Base-by-base conservation (phyloP, 1,284 basidiomycete species). In the Boletus albobrunnescens region DNA sequence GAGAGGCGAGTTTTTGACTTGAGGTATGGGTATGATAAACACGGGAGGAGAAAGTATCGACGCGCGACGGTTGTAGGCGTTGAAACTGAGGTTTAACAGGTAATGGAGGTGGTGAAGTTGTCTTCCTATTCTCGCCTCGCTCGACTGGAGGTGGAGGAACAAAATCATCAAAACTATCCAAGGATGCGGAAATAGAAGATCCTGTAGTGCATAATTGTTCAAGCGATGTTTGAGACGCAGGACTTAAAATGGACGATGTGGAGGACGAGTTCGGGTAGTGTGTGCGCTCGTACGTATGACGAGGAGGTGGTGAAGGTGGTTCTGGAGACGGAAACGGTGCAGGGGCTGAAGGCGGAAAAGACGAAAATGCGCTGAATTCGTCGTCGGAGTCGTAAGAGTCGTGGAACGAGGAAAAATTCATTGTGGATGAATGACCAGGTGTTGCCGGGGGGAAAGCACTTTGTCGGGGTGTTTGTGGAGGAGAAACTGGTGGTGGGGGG, bases 81-180 rank as follows among this genome's bases (percentile, higher is more conserved):
- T 51, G 51, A 10, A 24, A 36, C 28, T 27, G 59, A 3, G 45
- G 30, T 54, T 78, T 77, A 8, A 67, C 56, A 16, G 75, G 76
- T 16, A 69, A 69, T 30, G 60, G 69, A 16, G 75, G 75, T 31
- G 74, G 75, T 14, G 70, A 70, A 2, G 74, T 65, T 13, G 70
- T 66, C 23, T 70, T 50, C 40, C 24, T 48, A 41, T 70, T 50
- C 40, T 24, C 46, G 40, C 26, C 31, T 42, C 28, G 56, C 24
- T 6, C 13, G 19, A 13, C 36, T 6, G 24, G 19, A 30, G 68
- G 57, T 4, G 71, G 64, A 33, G 70, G 69, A 27, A 73, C 61
- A 44, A 77, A 72, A 32, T 73, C 71, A 48, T 76, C 69, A 54
- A 79, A 77, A 50, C 74, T 69, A 53, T 77, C 66, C 50, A 75